Evolutionary conservation across 176 grass and related monocot species (phyloP).

Genomic region (Poa annua): DNA sequence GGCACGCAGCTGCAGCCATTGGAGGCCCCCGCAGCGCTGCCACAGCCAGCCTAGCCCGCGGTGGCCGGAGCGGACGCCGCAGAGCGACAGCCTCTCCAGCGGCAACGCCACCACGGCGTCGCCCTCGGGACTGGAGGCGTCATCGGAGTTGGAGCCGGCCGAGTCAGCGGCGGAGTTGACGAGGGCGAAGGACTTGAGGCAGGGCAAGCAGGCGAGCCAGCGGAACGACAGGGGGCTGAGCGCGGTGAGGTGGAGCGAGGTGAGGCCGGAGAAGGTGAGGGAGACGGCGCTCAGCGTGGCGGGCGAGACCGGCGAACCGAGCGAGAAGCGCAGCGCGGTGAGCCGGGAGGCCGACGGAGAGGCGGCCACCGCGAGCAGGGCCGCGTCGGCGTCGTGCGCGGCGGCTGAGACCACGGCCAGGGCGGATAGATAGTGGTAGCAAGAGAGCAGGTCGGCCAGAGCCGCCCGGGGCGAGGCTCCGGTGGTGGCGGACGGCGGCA

Average conservation of each 20-base stretch:
- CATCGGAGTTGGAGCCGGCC: not conserved
- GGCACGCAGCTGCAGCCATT: conserved; percentile 78
- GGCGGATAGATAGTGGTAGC: conserved; percentile 64
- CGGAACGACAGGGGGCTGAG: conserved; percentile 57
- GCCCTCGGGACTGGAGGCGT: conserved; percentile 8
- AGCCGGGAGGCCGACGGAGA: conserved; percentile 51
- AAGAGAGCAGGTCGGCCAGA: conserved; percentile 63
- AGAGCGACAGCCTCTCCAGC: conserved; percentile 71
- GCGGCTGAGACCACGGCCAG: conserved; percentile 53
- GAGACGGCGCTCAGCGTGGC: conserved; percentile 41
- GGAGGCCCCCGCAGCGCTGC: conserved; percentile 59
- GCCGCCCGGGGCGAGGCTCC: not conserved
- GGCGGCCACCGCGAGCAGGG: conserved; percentile 54
- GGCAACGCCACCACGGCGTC: conserved; percentile 34
- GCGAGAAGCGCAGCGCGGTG: conserved; percentile 58
- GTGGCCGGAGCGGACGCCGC: conserved; percentile 67
- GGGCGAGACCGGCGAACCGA: conserved; percentile 59
- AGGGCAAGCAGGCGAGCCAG: conserved; percentile 62
- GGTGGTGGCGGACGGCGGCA: conserved; percentile 42
- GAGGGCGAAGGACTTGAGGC: conserved; percentile 74
- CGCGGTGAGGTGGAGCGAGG: conserved; percentile 66
- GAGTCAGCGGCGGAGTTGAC: conserved; percentile 58
- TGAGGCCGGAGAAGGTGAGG: conserved; percentile 53
- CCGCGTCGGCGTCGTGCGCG: conserved; percentile 37
- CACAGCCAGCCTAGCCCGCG: conserved; percentile 77